Evolutionary conservation across 148 eudicot species (phyloP).

Genomic region (Fallopia convolvulus): DNA sequence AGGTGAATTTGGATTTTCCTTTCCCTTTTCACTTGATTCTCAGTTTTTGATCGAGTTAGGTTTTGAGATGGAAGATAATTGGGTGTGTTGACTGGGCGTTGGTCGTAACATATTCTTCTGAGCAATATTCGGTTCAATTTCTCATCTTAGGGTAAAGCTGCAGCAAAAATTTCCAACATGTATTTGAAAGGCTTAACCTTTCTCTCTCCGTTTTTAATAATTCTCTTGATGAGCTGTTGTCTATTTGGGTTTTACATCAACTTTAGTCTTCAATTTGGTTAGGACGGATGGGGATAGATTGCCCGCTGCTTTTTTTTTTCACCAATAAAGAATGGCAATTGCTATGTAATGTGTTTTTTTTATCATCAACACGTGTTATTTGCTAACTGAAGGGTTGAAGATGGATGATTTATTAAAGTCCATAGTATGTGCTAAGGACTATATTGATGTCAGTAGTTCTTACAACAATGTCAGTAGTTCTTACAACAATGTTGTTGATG

Average conservation of each 20-base stretch:
- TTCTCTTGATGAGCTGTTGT: not conserved
- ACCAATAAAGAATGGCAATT: not conserved
- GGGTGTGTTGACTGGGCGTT: not conserved
- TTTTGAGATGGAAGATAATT: not conserved
- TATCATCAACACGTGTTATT: not conserved
- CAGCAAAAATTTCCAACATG: not conserved
- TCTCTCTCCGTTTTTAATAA: not conserved
- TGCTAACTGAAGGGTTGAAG: not conserved
- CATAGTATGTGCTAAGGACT: not conserved
- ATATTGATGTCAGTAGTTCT: not conserved
- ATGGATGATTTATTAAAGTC: not conserved
- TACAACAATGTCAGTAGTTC: not conserved
- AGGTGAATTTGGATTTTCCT: not conserved
- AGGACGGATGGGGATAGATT: not conserved
- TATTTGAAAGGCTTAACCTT: not conserved
- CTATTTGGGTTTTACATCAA: not conserved
- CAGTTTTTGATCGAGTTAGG: not conserved
- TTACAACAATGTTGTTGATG: conserved; percentile 6
- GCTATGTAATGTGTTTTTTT: not conserved
- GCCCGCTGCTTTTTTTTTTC: not conserved
- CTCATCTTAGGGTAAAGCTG: not conserved
- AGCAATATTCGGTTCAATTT: not conserved
- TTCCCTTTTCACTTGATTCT: not conserved
- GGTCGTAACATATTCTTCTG: not conserved
- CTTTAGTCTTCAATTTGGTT: not conserved